These are phyloP conservation scores for Glycine soja DNA, from an alignment of 306 rosid species.

Conservation along the genomic window DNA sequence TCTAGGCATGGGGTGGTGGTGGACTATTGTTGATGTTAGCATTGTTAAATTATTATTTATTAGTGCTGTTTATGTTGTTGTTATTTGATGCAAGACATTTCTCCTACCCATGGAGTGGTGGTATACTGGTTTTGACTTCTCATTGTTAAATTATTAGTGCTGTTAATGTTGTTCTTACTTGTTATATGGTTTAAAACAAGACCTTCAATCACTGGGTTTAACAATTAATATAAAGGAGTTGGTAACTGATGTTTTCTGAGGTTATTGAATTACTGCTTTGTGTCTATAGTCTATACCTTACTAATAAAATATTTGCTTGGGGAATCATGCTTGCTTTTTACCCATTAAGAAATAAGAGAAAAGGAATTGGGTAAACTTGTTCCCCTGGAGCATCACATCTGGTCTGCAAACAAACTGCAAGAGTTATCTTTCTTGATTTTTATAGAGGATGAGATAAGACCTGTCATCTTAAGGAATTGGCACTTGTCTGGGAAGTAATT, in stretches of 20 bases:
- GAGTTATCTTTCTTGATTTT: not conserved
- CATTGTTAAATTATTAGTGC: not conserved
- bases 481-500: not conserved
- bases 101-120: not conserved
- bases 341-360: not conserved
- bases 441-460: not conserved
- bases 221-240: not conserved
- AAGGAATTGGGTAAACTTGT: not conserved
- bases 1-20: constrained; percentile 7
- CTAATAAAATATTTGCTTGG: not conserved
- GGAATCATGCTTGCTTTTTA: not conserved
- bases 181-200: not conserved
- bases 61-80: not conserved
- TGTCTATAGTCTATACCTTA: not conserved
- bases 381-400: not conserved
- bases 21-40: not conserved
- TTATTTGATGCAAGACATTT: not conserved
- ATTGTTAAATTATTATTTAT: not conserved
- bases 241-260: not conserved
- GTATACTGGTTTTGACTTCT: not conserved
- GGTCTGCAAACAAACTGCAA: not conserved
- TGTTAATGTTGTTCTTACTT: not conserved
- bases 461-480: not conserved
- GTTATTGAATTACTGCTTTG: not conserved
- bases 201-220: not conserved